These are phyloP conservation scores for Anastatica hierochuntica DNA, from an alignment of 345 rosid species.

Conservation along the genomic window DNA sequence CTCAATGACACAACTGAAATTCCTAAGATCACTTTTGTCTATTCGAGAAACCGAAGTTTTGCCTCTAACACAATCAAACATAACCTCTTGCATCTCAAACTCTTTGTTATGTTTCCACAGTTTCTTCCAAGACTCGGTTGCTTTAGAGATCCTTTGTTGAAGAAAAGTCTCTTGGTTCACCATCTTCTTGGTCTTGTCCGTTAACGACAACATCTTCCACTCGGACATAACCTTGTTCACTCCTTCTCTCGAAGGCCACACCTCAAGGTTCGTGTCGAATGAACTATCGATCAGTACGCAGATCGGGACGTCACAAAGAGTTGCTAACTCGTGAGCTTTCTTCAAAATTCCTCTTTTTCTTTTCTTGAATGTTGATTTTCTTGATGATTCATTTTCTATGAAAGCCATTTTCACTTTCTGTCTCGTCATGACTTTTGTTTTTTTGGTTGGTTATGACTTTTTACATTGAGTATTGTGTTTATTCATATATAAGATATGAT, in stretches of 20 bases:
- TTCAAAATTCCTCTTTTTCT: conserved; percentile 53
- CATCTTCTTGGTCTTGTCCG: conserved; percentile 25
- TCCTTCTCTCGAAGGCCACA: conserved; percentile 36
- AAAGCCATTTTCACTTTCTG: conserved; percentile 43
- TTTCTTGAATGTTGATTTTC: conserved; percentile 55
- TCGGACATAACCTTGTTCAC: neutral
- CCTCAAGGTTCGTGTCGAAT: conserved; percentile 29
- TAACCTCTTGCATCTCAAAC: conserved; percentile 14
- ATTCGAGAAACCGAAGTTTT: neutral
- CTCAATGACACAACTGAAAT: conserved; percentile 15
- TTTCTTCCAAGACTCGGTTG: neutral
- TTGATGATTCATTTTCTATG: conserved; percentile 38
- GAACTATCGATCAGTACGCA: conserved; percentile 35
- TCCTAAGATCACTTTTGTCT: no score
- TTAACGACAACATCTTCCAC: neutral
- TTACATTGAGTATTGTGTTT: no score
- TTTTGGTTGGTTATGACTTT: no score
- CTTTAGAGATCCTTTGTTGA: conserved; percentile 19
- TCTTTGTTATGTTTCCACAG: conserved; percentile 14
- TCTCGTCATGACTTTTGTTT: conserved; percentile 36
- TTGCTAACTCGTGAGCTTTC: conserved; percentile 53
- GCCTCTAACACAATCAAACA: conserved; percentile 19
- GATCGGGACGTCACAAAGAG: conserved; percentile 46
- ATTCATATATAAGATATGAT: no score
- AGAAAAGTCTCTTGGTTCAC: conserved; percentile 19